phyloP scores from a whole-genome alignment of 2,329 filamentous ascomycete genomes.

The Decorospora gaudefroyi region DNA sequence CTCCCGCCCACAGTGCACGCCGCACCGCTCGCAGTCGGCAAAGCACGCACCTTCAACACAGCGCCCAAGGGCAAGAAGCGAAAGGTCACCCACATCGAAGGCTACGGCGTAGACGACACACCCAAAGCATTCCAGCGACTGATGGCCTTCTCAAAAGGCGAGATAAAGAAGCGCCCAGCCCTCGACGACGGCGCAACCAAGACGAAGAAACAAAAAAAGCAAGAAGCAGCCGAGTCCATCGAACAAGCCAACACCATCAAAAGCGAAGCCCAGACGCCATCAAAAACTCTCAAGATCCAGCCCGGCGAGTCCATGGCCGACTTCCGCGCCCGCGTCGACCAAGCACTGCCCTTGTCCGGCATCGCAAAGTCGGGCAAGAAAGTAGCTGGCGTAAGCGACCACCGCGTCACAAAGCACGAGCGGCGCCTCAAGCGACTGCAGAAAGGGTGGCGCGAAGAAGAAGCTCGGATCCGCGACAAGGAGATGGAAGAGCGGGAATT shows the following conservation, averaged over 20 bases:
- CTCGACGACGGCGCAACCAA: conserved; percentile 69
- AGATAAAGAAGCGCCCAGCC: conserved; percentile 58
- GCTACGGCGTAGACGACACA: conserved; percentile 73
- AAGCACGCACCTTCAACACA: conserved; percentile 46
- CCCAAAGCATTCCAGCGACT: conserved; percentile 85
- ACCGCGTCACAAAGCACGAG: conserved; percentile 76
- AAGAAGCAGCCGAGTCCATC: conserved; percentile 5
- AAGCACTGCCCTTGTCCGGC: conserved; percentile 75
- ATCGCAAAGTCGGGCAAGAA: conserved; percentile 66
- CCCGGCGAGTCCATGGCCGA: conserved; percentile 83
- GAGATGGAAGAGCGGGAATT: conserved; percentile 77
- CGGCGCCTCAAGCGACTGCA: conserved; percentile 70
- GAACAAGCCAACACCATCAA: conserved; percentile 20
- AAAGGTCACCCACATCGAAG: conserved; percentile 51
- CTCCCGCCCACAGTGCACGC: conserved; percentile 66
- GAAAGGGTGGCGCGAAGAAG: conserved; percentile 61
- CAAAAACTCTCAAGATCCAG: conserved; percentile 58
- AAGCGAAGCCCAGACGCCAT: conserved; percentile 28
- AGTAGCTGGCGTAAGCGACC: conserved; percentile 66
- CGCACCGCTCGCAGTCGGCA: conserved; percentile 61
- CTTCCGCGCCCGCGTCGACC: conserved; percentile 81
- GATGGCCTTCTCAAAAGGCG: conserved; percentile 72
- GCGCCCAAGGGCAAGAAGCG: conserved; percentile 43
- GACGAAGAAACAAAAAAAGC: conserved; percentile 56
- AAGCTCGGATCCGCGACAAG: conserved; percentile 65